phyloP scores from a whole-genome alignment of 208 protist species.

The Trypanosoma mega region DNA sequence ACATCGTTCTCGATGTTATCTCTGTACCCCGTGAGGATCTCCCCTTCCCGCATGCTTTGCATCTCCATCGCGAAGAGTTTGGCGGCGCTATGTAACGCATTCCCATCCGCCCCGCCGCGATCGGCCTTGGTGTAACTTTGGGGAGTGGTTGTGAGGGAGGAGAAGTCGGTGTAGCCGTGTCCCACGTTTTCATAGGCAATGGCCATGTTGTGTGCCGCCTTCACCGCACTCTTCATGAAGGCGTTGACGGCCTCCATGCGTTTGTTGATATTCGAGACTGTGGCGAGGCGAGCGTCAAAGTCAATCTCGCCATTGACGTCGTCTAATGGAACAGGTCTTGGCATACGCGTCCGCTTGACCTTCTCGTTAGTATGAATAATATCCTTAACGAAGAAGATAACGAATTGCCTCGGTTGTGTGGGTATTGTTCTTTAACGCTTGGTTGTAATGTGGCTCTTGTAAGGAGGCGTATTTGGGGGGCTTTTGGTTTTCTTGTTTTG shows the following conservation, averaged over 20 bases:
- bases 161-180: slow-evolving; percentile 46
- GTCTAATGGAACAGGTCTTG: too few species aligned
- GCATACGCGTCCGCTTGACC: too few species aligned
- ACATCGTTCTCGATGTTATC: background rate
- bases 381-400: too few species aligned
- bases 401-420: too few species aligned
- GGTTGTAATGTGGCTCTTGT: too few species aligned
- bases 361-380: too few species aligned
- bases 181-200: slow-evolving; percentile 33
- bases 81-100: slow-evolving; percentile 30
- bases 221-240: slow-evolving; percentile 26
- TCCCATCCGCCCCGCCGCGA: background rate
- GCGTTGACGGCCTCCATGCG: slow-evolving; percentile 38
- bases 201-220: slow-evolving; percentile 36
- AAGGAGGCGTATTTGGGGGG: too few species aligned
- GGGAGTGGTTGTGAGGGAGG: slow-evolving; percentile 7
- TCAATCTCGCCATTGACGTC: too few species aligned
- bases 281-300: slow-evolving; percentile 47
- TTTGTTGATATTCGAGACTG: slow-evolving; percentile 35
- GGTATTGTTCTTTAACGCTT: too few species aligned
- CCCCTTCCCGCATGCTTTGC: slow-evolving; percentile 32
- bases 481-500: too few species aligned
- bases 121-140: too few species aligned
- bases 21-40: slow-evolving; percentile 35
- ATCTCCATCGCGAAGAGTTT: slow-evolving; percentile 39